Conservation (phyloP, 169 alveolate species). For the Eimeria maxima region DNA sequence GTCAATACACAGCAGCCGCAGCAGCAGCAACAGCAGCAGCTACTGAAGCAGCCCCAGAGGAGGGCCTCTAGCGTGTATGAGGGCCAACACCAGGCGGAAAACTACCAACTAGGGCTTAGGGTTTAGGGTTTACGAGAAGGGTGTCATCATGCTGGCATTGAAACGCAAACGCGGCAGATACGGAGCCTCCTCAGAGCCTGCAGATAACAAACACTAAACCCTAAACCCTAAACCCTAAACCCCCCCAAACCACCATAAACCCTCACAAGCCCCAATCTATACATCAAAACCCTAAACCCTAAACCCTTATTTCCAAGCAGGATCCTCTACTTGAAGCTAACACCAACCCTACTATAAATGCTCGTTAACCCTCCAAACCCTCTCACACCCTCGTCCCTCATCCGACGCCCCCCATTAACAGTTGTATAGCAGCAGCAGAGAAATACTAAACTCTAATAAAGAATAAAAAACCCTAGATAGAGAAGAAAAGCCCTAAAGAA, state of each 20-base stretch:
- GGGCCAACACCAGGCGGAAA: too few relatives aligned
- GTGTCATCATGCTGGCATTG: conserved; percentile 86
- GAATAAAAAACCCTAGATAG: too few relatives aligned
- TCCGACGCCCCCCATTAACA: too few relatives aligned
- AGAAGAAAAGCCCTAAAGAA: not conserved
- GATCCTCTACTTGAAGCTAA: too few relatives aligned
- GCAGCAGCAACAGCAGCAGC: not conserved
- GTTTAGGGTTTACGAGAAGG: conserved; percentile 80
- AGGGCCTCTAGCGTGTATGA: not conserved
- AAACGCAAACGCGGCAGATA: conserved; percentile 85
- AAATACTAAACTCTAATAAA: not conserved
- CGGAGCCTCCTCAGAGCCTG: conserved; percentile 77
- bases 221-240: conserved; percentile 9
- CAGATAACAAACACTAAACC: conserved; percentile 12
- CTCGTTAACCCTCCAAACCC: not conserved
- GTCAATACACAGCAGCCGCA: not conserved
- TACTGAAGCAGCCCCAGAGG: not conserved
- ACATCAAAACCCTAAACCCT: not conserved
- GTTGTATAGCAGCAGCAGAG: too few relatives aligned
- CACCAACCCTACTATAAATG: too few relatives aligned
- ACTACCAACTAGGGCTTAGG: not conserved
- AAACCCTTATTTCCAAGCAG: not conserved
- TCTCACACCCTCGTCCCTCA: not conserved
- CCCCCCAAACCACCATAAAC: not conserved
- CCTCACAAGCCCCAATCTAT: not conserved